A percentile compares a stretch with the other conserved stretches of the same genome.
Conservation (phyloP, 768 basidiomycete species). For the Termitomyces heimii region DNA sequence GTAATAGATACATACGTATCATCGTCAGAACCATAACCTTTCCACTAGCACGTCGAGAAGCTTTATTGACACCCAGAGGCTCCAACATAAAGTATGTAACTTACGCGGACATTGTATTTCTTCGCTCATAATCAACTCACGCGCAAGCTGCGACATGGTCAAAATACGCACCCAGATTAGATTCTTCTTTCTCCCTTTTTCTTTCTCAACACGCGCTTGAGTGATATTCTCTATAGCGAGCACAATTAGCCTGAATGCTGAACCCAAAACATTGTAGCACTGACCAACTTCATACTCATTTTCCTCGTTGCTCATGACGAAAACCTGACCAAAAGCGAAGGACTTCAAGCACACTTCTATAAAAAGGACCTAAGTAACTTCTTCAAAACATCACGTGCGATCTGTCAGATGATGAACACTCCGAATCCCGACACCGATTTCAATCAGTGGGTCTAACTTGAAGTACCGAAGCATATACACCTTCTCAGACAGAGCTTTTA, state of each 20-base stretch:
- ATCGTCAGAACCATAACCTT: conserved; percentile 45
- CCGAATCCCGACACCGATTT: not conserved
- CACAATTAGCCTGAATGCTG: not conserved
- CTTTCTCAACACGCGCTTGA: conserved; percentile 43
- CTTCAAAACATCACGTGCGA: conserved; percentile 2
- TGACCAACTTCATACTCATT: conserved; percentile 67
- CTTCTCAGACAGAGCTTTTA: not conserved
- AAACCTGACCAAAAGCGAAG: not conserved
- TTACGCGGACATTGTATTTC: conserved; percentile 57
- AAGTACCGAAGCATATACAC: not conserved
- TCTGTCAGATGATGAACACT: not conserved
- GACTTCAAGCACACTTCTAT: not conserved
- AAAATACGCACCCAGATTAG: conserved; percentile 42
- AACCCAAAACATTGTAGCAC: conserved; percentile 16
- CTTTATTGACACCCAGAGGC: not conserved
- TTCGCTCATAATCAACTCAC: conserved; percentile 17
- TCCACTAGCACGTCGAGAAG: conserved; percentile 41
- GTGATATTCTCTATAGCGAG: conserved; percentile 41
- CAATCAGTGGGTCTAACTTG: too few relatives aligned
- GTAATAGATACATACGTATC: conserved; percentile 44
- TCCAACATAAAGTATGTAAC: conserved; percentile 12
- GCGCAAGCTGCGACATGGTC: conserved; percentile 2
- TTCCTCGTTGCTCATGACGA: conserved; percentile 29
- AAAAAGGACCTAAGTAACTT: not conserved
- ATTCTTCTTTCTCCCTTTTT: conserved; percentile 35